These are phyloP conservation scores for Helichrysum umbraculigerum DNA, from an alignment of 129 eudicot species.

Conservation along the genomic window DNA sequence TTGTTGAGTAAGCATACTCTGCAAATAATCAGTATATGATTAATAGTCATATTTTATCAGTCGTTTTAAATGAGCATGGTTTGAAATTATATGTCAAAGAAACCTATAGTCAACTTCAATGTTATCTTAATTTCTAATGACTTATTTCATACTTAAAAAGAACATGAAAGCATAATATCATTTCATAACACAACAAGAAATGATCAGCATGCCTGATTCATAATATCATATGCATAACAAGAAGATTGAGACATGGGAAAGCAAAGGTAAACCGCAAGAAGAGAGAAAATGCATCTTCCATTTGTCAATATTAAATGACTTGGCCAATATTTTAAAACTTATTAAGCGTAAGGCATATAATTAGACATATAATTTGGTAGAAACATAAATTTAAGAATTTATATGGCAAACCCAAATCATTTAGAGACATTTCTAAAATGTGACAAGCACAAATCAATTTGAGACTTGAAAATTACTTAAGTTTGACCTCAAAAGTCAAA, in stretches of 20 bases:
- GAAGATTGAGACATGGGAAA: too few species aligned
- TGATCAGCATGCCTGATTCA: too few species aligned
- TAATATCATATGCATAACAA: too few species aligned
- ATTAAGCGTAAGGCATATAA: background rate
- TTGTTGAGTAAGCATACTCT: conserved; percentile 78
- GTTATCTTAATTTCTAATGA: too few species aligned
- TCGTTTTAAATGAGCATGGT: background rate
- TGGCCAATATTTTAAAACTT: too few species aligned
- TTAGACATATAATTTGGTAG: background rate
- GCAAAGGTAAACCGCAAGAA: too few species aligned
- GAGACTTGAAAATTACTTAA: background rate
- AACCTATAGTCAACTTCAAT: background rate
- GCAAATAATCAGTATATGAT: conserved; percentile 17
- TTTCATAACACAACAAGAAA: too few species aligned
- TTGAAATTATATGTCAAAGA: conserved; percentile 21
- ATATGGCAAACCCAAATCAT: background rate
- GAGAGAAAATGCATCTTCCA: too few species aligned
- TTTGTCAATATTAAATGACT: too few species aligned
- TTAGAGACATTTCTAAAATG: too few species aligned
- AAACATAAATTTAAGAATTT: too few species aligned
- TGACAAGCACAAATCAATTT: background rate
- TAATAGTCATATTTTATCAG: background rate
- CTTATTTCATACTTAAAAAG: background rate
- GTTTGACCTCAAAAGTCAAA: conserved; percentile 7
- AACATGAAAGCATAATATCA: too few species aligned